Evolutionary conservation across 805 yeast genomes (phyloP), one percentile per base, ranked within the genome.

Genomic region (Middelhovenomyces tepae): DNA sequence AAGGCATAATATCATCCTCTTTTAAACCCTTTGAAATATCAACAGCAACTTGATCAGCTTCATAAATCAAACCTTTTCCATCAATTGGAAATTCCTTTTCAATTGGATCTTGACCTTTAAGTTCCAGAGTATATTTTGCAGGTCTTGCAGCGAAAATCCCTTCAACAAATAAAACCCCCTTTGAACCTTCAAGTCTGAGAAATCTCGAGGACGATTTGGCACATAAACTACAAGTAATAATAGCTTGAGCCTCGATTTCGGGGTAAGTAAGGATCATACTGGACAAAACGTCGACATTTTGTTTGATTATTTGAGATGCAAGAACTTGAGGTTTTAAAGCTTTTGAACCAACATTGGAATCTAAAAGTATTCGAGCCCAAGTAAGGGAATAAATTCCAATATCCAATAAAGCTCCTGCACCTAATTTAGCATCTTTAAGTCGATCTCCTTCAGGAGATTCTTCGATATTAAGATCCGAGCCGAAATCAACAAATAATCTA

Each of bases 391-490:
- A 73, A 31, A 72, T 61, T 2, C 78, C 77, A 35, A 72, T 56
- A 47, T 73, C 79, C 42, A 72, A 60, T 28, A 72, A 46, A 1
- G 75, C 68, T 15, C 80, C 78, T 9, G 73, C 80, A 4, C 73
- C 78, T 29, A 69, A 58, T 11, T 53, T 50, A 4, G 61, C 65
- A 46, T 67, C 62, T 35, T 66, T 53, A 36, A 69, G 45, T 31
- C 77, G 50, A 1, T 62, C 56, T 11, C 40, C 45, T 6, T 44
- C 40, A 3, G 64, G 60, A 27, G 58, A 37, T 14, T 50, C 42
- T 13, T 49, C 57, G n/a, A 62, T 37, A 30, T 56, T 58, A 13
- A 56, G 53, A 40, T 57, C 54, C 36, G 50, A 56, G 5, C 66
- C 53, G 43, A 67, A 63, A 43, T 73, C 75, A 13, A 61, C 57